phyloP scores from a whole-genome alignment of 2,329 filamentous ascomycete species.

The Corinectria fuckeliana region DNA sequence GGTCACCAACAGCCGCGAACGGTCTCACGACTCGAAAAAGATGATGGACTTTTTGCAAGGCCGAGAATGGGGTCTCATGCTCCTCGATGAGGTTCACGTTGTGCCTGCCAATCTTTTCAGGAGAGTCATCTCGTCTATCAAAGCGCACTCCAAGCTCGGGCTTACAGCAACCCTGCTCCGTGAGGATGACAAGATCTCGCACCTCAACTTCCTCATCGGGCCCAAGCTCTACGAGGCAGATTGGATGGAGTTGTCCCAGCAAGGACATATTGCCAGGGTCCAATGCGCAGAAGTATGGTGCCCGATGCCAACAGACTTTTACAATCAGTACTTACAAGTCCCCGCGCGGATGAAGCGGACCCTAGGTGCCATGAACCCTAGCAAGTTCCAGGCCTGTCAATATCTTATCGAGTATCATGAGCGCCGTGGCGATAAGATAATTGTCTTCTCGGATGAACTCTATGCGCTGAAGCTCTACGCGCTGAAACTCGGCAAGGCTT shows the following conservation, averaged over 20 bases:
- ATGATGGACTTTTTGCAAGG: conserved; percentile 89
- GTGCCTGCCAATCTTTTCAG: conserved; percentile 91
- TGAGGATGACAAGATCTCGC: conserved; percentile 93
- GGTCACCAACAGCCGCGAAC: conserved; percentile 82
- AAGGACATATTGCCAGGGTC: conserved; percentile 90
- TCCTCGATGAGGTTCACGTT: conserved; percentile 92
- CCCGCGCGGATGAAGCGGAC: conserved; percentile 45
- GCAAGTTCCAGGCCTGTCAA: conserved; percentile 92
- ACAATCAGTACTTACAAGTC: conserved; percentile 80
- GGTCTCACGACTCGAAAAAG: conserved; percentile 85
- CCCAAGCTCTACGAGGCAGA: conserved; percentile 95
- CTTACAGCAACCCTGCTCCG: conserved; percentile 87
- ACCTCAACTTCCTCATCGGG: conserved; percentile 91
- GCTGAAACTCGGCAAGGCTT: conserved; percentile 78
- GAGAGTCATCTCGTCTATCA: conserved; percentile 84
- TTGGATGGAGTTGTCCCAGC: conserved; percentile 93
- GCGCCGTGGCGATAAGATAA: conserved; percentile 89
- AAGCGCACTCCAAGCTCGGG: conserved; percentile 88
- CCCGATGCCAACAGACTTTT: conserved; percentile 94
- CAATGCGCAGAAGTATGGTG: conserved; percentile 97
- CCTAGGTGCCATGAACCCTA: conserved; percentile 89
- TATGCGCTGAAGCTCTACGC: conserved; percentile 86
- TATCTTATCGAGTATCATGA: conserved; percentile 96
- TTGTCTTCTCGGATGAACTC: conserved; percentile 94
- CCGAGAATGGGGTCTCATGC: conserved; percentile 91